Percentiles rank a stretch among this genome's conserved stretches.
Conservation (phyloP, 2,329 filamentous ascomycete genomes). For the Nemania abortiva region DNA sequence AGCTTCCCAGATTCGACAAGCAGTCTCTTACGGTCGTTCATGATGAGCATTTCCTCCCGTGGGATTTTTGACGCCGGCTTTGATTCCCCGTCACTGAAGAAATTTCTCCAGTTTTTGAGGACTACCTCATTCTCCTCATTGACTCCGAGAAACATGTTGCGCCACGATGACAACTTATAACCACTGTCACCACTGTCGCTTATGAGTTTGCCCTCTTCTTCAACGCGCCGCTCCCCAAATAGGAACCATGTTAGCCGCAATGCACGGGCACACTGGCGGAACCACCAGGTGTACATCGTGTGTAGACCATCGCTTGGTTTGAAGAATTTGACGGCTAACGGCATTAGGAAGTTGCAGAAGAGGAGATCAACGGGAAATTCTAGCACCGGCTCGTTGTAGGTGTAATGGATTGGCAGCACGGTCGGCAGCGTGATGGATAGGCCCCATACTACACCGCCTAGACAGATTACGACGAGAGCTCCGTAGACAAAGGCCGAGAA, state of each 20-base stretch:
- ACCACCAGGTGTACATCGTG: slow-evolving; percentile 95
- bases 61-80: slow-evolving; percentile 57
- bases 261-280: slow-evolving; percentile 82
- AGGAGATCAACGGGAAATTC: slow-evolving; percentile 95
- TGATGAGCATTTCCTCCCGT: slow-evolving; percentile 52
- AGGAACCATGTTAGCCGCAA: slow-evolving; percentile 92
- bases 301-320: slow-evolving; percentile 88
- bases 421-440: slow-evolving; percentile 74
- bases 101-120: slow-evolving; percentile 69
- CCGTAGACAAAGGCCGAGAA: slow-evolving; percentile 98
- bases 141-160: slow-evolving; percentile 61
- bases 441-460: slow-evolving; percentile 97
- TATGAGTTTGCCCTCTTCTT: slow-evolving; percentile 81
- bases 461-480: slow-evolving; percentile 88
- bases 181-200: slow-evolving; percentile 48
- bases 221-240: slow-evolving; percentile 82
- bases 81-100: slow-evolving; percentile 62
- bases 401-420: slow-evolving; percentile 92
- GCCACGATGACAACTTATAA: slow-evolving; percentile 55
- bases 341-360: slow-evolving; percentile 97
- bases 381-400: slow-evolving; percentile 88
- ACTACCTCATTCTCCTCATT: slow-evolving; percentile 58
- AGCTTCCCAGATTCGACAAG: slow-evolving; percentile 67
- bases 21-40: slow-evolving; percentile 57
- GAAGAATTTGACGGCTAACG: slow-evolving; percentile 84